Evolutionary conservation across 495 filamentous ascomycete genomes (phyloP).

Genomic region (Xanthoparmelia taractica): DNA sequence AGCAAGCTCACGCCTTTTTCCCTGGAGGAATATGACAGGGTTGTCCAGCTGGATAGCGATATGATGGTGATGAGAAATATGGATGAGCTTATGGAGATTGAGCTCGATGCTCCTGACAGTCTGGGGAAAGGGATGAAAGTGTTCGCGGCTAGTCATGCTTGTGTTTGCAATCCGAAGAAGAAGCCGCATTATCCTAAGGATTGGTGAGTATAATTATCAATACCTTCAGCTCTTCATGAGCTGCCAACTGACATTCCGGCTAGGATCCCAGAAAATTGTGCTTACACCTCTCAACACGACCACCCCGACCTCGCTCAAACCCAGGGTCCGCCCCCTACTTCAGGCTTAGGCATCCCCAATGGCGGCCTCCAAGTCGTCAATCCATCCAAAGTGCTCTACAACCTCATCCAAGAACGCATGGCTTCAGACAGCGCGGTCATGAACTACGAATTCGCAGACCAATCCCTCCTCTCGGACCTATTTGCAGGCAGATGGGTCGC

Average conservation of each 20-base stretch:
- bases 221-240: background rate
- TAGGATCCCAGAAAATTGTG: constrained; percentile 63
- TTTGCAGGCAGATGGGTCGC: constrained; percentile 63
- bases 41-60: constrained; percentile 77
- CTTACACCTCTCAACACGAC: constrained; percentile 61
- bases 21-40: constrained; percentile 59
- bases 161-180: constrained; percentile 71
- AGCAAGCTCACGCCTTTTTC: constrained; percentile 73
- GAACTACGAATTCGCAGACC: constrained; percentile 68
- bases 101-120: constrained; percentile 49
- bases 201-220: constrained; percentile 45
- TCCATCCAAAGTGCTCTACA: constrained; percentile 49
- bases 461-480: constrained; percentile 59
- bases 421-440: constrained; percentile 33
- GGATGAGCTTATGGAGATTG: constrained; percentile 76
- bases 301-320: constrained; percentile 50
- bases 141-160: constrained; percentile 70
- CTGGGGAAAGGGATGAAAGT: constrained; percentile 49
- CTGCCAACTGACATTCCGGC: constrained; percentile 10
- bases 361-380: constrained; percentile 67
- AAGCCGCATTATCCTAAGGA: constrained; percentile 65
- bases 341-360: constrained; percentile 61
- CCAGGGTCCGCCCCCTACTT: constrained; percentile 41
- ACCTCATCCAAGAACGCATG: constrained; percentile 47
- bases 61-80: constrained; percentile 74